Base-by-base conservation (phyloP, 495 filamentous ascomycete genomes). In the Geoglossum glabrum region DNA sequence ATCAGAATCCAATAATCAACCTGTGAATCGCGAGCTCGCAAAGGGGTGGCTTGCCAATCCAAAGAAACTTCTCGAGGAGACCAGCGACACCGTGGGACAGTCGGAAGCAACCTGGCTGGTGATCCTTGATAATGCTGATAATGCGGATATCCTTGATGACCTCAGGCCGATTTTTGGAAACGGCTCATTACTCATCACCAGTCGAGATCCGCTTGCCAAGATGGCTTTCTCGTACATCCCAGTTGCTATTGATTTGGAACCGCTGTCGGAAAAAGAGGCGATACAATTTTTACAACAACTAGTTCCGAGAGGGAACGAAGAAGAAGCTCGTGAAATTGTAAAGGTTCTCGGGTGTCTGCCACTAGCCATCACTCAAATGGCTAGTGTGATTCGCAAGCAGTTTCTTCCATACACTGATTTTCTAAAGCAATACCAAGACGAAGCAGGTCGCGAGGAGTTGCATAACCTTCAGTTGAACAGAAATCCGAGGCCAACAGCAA, bases 71-170 rank as follows among this genome's bases (percentile, higher is more conserved):
- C 11, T 5, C 31, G 5, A 11, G 5, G 11, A 5, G 11, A 34
- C 31, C 5, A 34, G 11, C 11, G 31, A 11, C 5, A 47, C 6
- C 4, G 13, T 31, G 46, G 31, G n/a, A 45, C 25, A 38, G 55
- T 19, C 54, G 45, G 58, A 64, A 50, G 66, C 67, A 25, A 64
- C 57, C 3, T 74, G 71, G 69, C 58, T 74, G 1, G 36, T 74
- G 11, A 64, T 74, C 40, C 71, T 71, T 52, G 71, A 74, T 59
- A 70, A 71, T 36, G 69, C 64, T 10, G 67, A 70, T 57, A 56
- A 67, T 26, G 65, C 61, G 15, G 59, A 61, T 43, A 61, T 43
- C 7, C 58, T 74, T 5, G 58, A 57, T 3, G 65, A 70, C 46
- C 70, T 64, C 55, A 70, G 68, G 69, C 71, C 69, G 2, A 15